These are phyloP conservation scores for Haberlea rhodopensis DNA, from an alignment of 257 asterid species.

Conservation along the genomic window DNA sequence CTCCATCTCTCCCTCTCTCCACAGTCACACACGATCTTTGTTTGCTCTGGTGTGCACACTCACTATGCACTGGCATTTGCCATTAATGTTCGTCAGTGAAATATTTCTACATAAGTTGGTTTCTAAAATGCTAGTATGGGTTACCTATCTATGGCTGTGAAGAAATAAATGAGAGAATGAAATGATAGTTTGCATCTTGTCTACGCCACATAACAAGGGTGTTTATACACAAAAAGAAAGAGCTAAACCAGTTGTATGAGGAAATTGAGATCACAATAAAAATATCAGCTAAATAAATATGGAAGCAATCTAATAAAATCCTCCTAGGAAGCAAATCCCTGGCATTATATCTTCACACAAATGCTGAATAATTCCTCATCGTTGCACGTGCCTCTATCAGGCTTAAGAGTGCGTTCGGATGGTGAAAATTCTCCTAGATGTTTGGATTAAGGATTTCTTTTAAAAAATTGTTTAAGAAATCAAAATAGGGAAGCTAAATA, in stretches of 20 bases:
- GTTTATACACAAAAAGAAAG: not conserved
- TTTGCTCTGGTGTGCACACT: not conserved
- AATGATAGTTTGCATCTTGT: not conserved
- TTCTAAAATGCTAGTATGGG: not conserved
- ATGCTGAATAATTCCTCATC: not conserved
- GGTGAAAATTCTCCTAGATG: too few relatives aligned
- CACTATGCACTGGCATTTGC: not conserved
- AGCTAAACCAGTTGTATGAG: not conserved
- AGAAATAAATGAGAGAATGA: too few relatives aligned
- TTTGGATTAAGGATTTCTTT: too few relatives aligned
- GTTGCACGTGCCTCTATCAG: not conserved
- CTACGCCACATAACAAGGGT: not conserved
- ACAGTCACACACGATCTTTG: not conserved
- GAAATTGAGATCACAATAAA: not conserved
- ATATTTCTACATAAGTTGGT: not conserved
- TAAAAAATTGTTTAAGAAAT: too few relatives aligned
- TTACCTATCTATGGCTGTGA: not conserved
- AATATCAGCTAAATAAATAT: not conserved
- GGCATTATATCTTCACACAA: not conserved
- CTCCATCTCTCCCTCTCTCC: constrained; percentile 25
- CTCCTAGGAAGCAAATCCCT: not conserved
- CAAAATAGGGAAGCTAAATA: too few relatives aligned
- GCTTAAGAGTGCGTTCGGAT: too few relatives aligned
- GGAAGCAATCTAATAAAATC: not conserved
- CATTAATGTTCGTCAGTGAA: not conserved